phyloP scores from a whole-genome alignment of 352 stramenopile genomes.

The Pythium sp. region DNA sequence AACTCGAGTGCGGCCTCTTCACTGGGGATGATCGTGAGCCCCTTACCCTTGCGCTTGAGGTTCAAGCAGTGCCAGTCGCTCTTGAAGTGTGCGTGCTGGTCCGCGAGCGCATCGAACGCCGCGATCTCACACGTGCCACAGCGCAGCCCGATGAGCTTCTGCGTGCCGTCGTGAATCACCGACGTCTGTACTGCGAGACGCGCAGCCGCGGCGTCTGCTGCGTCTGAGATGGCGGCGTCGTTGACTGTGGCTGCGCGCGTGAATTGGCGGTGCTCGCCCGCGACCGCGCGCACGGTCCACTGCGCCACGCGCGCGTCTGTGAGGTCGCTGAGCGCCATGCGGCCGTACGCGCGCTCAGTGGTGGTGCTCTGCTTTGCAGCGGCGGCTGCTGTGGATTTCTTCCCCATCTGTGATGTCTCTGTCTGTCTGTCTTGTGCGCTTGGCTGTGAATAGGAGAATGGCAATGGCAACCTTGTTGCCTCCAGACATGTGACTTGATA shows the following conservation, averaged over 20 bases:
- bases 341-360: slow-evolving; percentile 47
- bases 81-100: slow-evolving; percentile 86
- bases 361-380: not conserved
- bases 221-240: slow-evolving; percentile 1
- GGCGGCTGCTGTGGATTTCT: slow-evolving; percentile 9
- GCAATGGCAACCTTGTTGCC: not conserved
- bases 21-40: slow-evolving; percentile 37
- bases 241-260: slow-evolving; percentile 13
- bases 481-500: too few relatives aligned
- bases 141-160: slow-evolving; percentile 48
- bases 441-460: slow-evolving; percentile 8
- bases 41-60: slow-evolving; percentile 70
- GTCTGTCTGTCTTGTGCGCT: not conserved
- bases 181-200: slow-evolving; percentile 30
- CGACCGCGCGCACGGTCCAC: slow-evolving; percentile 64
- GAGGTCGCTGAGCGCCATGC: slow-evolving; percentile 63
- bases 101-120: slow-evolving; percentile 68
- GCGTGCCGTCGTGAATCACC: slow-evolving; percentile 33
- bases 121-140: slow-evolving; percentile 73
- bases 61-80: slow-evolving; percentile 78
- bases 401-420: slow-evolving; percentile 3
- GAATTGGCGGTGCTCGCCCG: slow-evolving; percentile 51
- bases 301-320: slow-evolving; percentile 35
- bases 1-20: slow-evolving; percentile 32
- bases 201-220: slow-evolving; percentile 16